Evolutionary conservation across 495 filamentous ascomycete genomes (phyloP), one percentile per base, ranked within the genome.

Genomic region (Immersiella caudata): DNA sequence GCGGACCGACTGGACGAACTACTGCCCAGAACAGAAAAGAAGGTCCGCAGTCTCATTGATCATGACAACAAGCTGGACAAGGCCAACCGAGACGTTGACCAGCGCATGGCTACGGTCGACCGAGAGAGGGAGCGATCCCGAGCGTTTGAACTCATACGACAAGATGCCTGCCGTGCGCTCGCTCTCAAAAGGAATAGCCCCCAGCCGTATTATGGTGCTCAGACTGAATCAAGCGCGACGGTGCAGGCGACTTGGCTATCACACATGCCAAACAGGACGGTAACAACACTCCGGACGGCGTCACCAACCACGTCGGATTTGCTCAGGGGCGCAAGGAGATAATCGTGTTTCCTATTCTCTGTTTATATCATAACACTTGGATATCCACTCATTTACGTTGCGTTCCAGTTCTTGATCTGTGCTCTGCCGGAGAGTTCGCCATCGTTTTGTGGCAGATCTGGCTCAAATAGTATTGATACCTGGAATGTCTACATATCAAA

Each of bases 101-200:
- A 70, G 58, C 77, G 79, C 56, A 69, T 70, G 72, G 63, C 20
- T 27, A 70, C 62, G n/a, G 75, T 80, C 68, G 72, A 75, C 1
- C 57, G 70, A 12, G 82, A 84, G 74, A 62, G 76, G n/a, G 75
- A 79, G 35, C 79, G 74, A 21, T 80, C 77, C 58, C 75, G 74
- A 27, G 62, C 61, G 6, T 84, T 84, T 66, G 82, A 83, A 65
- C 24, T 67, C 49, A 75, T 62, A n/a, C 73, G 82, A 25, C 69
- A 70, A 21, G 78, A 81, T 59, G 81, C 78, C 0, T 67, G 74
- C 25, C 74, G 70, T 24, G 69, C 62, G 21, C 65, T 80, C 16
- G 71, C 74, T 0, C 55, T 70, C 2, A 68, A 74, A n/a, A 70
- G 71, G 40, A 59, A 68, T 54, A 73, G 72, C 35, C 75, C 75